These are phyloP conservation scores for Colletotrichum sp. DNA, from an alignment of 2,329 filamentous ascomycete species.

Conservation along the genomic window DNA sequence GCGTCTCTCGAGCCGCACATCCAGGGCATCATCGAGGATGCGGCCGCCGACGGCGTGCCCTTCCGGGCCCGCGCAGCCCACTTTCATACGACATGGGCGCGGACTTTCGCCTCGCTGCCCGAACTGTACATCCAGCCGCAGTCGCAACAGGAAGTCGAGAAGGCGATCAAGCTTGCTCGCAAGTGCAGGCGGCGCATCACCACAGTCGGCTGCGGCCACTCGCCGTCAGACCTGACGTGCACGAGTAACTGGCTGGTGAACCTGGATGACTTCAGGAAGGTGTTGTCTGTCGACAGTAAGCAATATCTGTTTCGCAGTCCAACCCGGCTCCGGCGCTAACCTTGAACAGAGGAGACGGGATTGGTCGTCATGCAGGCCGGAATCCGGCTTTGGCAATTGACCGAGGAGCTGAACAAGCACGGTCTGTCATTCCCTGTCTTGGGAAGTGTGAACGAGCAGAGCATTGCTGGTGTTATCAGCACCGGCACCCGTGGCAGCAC, in stretches of 20 bases:
- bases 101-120: constrained; percentile 86
- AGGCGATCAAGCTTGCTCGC: constrained; percentile 80
- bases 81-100: constrained; percentile 91
- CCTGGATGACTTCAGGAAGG: constrained; percentile 79
- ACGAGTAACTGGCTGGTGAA: constrained; percentile 96
- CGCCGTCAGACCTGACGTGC: constrained; percentile 89
- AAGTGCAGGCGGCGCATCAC: constrained; percentile 82
- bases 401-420: constrained; percentile 73
- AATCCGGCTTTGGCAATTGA: constrained; percentile 79
- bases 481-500: constrained; percentile 97
- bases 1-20: constrained; percentile 40
- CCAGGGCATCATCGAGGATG: constrained; percentile 36
- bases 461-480: constrained; percentile 87
- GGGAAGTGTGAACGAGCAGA: constrained; percentile 94
- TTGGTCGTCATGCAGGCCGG: constrained; percentile 85
- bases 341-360: constrained; percentile 56
- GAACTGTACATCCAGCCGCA: constrained; percentile 91
- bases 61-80: constrained; percentile 79
- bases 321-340: not conserved
- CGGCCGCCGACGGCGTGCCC: constrained; percentile 54
- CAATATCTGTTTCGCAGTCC: not conserved
- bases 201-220: constrained; percentile 87
- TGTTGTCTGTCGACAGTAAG: constrained; percentile 69
- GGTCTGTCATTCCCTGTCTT: constrained; percentile 90
- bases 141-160: constrained; percentile 82